Base-by-base conservation (phyloP, 2,329 filamentous ascomycete species). In the Penicillium sp. region DNA sequence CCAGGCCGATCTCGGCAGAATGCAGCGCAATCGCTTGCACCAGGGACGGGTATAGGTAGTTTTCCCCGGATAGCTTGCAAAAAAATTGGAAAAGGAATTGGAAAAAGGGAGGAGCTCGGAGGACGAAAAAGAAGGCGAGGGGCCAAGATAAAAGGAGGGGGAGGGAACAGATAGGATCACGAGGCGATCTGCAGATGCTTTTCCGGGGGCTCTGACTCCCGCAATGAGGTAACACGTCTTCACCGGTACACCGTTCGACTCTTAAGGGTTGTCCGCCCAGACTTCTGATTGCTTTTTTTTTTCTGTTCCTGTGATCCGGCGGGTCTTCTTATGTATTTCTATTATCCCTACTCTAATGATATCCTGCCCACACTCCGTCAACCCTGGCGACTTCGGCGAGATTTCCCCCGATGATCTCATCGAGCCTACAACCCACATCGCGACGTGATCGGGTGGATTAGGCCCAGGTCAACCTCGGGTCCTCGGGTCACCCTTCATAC, bases 161-260 rank as follows among this genome's bases (percentile, higher is more conserved):
- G 46, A 40, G 42, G 47, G 18, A 47, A 44, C 50, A 56, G 54
- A 56, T 57, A 57, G 52, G 35, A 53, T 50, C 48, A 44, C 42
- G 31, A 40, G 46, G 31, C 5, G 39, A 42, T 42, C 39, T 42
- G 31, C 44, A 35, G 33, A 18, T 40, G 24, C 35, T 20, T 39
- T 28, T 31, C 36, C 35, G 38, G 38, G 44, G 40, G 16, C 18
- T 28, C 5, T 61, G 56, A 63, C 55, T 57, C 25, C 42, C 46
- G 54, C 36, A 44, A 61, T 63, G 61, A 64, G 57, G 60, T 62
- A 63, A 61, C 56, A 35, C 22, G 18, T 51, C 30, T 57, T 64
- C 62, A 64, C 62, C 62, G 62, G 62, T 45, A 61, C 62, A 63
- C 61, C 61, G 61, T 53, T 44, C 33, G 27, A 36, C 40, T 14